These are phyloP conservation scores for Ophiostoma triangulosporum DNA, from an alignment of 2,329 filamentous ascomycete species.

Conservation along the genomic window DNA sequence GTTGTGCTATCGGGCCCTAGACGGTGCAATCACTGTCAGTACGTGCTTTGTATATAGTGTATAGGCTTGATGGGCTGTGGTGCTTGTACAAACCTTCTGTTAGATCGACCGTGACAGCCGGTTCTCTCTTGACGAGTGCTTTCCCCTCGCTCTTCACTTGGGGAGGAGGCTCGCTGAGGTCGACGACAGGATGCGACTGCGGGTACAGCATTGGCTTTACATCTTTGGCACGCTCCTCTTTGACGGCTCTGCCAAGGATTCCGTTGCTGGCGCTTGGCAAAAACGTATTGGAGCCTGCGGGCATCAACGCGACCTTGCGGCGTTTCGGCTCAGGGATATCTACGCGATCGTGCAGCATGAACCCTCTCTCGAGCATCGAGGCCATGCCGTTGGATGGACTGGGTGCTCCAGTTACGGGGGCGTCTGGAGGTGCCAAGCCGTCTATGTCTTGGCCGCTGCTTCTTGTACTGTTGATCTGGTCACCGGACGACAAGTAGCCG, in stretches of 20 bases:
- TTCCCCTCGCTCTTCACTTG: background rate
- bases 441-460: background rate
- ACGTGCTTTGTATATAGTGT: background rate
- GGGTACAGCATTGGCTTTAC: background rate
- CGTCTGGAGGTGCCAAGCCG: background rate
- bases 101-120: conserved; percentile 40
- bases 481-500: conserved; percentile 18
- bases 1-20: conserved; percentile 35
- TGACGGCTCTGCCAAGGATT: conserved; percentile 34
- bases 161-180: background rate
- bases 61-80: no score
- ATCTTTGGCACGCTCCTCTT: conserved; percentile 12
- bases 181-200: background rate
- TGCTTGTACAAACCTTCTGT: conserved; percentile 33
- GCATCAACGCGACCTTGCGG: conserved; percentile 32
- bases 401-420: background rate
- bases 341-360: conserved; percentile 57
- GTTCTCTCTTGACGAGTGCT: background rate
- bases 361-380: conserved; percentile 59
- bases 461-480: conserved; percentile 13
- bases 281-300: conserved; percentile 21
- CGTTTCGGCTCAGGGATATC: conserved; percentile 49
- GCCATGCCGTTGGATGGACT: conserved; percentile 28
- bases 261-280: conserved; percentile 37
- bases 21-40: conserved; percentile 11